Evolutionary conservation across 2,329 filamentous ascomycete species (phyloP).

Genomic region (Calonectria hawksworthii): DNA sequence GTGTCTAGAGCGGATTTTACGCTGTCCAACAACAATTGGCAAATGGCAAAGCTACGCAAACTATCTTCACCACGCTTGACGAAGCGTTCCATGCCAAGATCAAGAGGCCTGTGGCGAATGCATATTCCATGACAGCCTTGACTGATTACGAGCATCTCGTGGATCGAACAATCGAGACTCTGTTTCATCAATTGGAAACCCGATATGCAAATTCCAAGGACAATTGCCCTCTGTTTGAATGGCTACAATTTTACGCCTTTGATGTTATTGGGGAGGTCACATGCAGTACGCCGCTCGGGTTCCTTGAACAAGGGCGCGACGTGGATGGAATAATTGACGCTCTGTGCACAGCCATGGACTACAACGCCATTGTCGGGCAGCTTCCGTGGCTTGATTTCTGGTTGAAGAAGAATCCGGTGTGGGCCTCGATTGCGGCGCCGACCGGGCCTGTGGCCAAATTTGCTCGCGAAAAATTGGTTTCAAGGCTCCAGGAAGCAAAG

Average conservation of each 20-base stretch:
- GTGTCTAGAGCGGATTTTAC: slow-evolving; percentile 3
- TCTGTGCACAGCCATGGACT: slow-evolving; percentile 31
- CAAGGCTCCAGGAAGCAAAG: slow-evolving; percentile 19
- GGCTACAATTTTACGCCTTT: slow-evolving; percentile 40
- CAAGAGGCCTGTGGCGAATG: slow-evolving; percentile 39
- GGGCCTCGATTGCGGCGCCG: slow-evolving; percentile 21
- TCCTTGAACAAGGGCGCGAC: slow-evolving; percentile 32
- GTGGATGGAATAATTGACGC: slow-evolving; percentile 33
- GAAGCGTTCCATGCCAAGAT: slow-evolving; percentile 38
- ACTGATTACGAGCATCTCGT: slow-evolving; percentile 39
- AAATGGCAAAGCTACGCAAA: slow-evolving; percentile 38
- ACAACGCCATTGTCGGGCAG: slow-evolving; percentile 38
- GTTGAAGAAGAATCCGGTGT: slow-evolving; percentile 40
- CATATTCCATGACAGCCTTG: slow-evolving; percentile 39
- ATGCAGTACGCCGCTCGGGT: slow-evolving; percentile 33
- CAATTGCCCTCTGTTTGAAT: slow-evolving; percentile 39
- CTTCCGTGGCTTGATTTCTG: slow-evolving; percentile 41
- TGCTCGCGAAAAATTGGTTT: slow-evolving; percentile 15
- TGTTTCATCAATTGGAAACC: slow-evolving; percentile 28
- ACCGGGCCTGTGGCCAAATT: slow-evolving; percentile 20
- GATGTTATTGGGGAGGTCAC: slow-evolving; percentile 39
- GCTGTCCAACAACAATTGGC: slow-evolving; percentile 16
- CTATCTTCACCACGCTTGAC: slow-evolving; percentile 41
- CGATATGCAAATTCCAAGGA: slow-evolving; percentile 24
- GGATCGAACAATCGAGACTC: slow-evolving; percentile 35